phyloP scores from a whole-genome alignment of 495 filamentous ascomycete species.

The Talaromyces liani region DNA sequence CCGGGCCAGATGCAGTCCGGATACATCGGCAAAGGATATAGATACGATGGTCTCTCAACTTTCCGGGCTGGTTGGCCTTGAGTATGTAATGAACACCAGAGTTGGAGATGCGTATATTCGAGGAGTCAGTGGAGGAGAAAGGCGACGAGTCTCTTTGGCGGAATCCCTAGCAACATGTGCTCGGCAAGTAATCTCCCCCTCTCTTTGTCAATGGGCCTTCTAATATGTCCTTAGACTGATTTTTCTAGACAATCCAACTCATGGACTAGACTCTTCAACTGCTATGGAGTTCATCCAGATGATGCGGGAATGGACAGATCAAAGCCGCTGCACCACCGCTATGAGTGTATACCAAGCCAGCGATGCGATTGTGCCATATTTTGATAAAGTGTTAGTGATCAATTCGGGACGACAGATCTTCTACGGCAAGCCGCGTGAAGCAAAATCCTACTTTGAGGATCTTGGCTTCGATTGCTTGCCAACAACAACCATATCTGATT shows the following conservation, averaged over 20 bases:
- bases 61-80: slow-evolving; percentile 50
- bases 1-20: slow-evolving; percentile 42
- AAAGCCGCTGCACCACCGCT: slow-evolving; percentile 68
- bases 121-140: slow-evolving; percentile 77
- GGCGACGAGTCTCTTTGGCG: slow-evolving; percentile 58
- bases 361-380: slow-evolving; percentile 68
- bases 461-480: slow-evolving; percentile 58
- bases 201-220: background rate
- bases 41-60: slow-evolving; percentile 42
- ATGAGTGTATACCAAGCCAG: slow-evolving; percentile 81
- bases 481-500: slow-evolving; percentile 63
- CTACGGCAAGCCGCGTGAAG: slow-evolving; percentile 53
- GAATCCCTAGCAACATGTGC: slow-evolving; percentile 10
- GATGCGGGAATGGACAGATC: slow-evolving; percentile 65
- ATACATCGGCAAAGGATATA: slow-evolving; percentile 31
- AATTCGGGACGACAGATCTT: slow-evolving; percentile 65
- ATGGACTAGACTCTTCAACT: slow-evolving; percentile 78
- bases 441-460: slow-evolving; percentile 55
- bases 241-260: slow-evolving; percentile 76
- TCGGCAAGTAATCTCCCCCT: background rate
- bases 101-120: slow-evolving; percentile 77
- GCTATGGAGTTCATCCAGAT: slow-evolving; percentile 70
- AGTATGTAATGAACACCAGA: slow-evolving; percentile 46
- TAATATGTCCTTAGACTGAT: background rate
- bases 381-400: slow-evolving; percentile 56